A percentile compares a stretch with the other conserved stretches of the same genome.
phyloP scores from a whole-genome alignment of 2,329 filamentous ascomycete genomes.

The Alternaria sp. region DNA sequence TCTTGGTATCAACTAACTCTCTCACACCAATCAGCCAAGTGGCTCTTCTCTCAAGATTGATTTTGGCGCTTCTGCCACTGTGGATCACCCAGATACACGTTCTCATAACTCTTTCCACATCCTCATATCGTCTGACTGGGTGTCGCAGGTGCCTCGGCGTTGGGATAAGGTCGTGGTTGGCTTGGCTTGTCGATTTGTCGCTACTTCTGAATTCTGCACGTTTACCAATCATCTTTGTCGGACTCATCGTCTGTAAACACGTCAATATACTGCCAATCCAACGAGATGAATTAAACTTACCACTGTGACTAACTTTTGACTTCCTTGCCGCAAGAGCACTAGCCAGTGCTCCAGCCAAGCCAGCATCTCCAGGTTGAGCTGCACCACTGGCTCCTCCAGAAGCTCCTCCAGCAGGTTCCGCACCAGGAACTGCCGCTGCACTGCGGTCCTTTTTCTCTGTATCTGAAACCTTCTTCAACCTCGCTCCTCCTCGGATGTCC shows the following conservation, averaged over 20 bases:
- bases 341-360: constrained; percentile 66
- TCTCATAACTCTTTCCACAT: not conserved
- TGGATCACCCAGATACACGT: not conserved
- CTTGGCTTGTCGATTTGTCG: not conserved
- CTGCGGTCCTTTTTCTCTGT: constrained; percentile 75
- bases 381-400: constrained; percentile 52
- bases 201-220: constrained; percentile 7
- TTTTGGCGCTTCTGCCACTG: not conserved
- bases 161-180: not conserved
- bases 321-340: constrained; percentile 86
- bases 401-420: constrained; percentile 52
- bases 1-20: constrained; percentile 8
- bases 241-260: constrained; percentile 71
- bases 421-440: constrained; percentile 64
- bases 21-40: not conserved
- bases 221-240: constrained; percentile 76
- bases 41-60: not conserved
- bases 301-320: constrained; percentile 91
- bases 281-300: constrained; percentile 59
- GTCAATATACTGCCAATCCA: constrained; percentile 32
- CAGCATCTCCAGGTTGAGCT: constrained; percentile 39
- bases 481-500: constrained; percentile 70
- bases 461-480: constrained; percentile 76
- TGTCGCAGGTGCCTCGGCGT: not conserved
- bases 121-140: not conserved